phyloP scores from a whole-genome alignment of 2,329 filamentous ascomycete genomes.

The Tolypocladium amazonense region DNA sequence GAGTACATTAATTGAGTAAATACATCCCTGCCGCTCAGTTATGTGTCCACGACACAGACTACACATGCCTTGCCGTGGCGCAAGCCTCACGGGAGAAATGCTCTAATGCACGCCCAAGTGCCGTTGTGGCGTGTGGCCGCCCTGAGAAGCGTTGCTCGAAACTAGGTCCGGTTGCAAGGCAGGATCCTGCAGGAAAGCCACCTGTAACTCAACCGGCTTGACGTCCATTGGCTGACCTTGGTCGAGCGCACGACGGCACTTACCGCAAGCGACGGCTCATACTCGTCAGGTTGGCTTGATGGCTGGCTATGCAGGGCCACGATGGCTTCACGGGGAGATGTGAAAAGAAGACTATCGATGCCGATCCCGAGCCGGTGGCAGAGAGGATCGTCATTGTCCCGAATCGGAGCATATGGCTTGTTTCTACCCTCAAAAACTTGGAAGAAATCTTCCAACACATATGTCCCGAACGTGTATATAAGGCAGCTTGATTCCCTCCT shows the following conservation, averaged over 20 bases:
- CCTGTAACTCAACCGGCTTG: background rate
- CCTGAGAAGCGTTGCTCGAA: background rate
- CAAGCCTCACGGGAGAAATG: background rate
- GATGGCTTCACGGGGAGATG: background rate
- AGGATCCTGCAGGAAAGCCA: background rate
- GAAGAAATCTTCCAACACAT: background rate
- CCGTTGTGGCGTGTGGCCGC: background rate
- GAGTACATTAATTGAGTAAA: background rate
- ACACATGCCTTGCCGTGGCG: background rate
- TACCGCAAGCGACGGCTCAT: background rate
- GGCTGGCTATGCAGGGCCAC: background rate
- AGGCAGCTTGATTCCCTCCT: background rate
- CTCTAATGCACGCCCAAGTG: background rate
- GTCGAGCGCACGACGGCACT: background rate
- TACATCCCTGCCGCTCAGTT: no score
- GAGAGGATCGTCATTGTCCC: background rate
- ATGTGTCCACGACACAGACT: background rate
- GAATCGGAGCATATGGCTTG: background rate
- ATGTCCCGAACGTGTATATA: background rate
- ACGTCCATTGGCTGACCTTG: background rate
- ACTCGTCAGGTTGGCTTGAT: background rate
- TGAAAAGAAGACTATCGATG: background rate
- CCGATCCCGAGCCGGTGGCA: background rate
- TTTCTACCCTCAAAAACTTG: background rate
- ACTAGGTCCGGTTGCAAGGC: background rate